Percentiles rank a stretch among this genome's conserved stretches.
Conservation (phyloP, 2,329 filamentous ascomycete genomes). For the Tolypocladium amazonense region DNA sequence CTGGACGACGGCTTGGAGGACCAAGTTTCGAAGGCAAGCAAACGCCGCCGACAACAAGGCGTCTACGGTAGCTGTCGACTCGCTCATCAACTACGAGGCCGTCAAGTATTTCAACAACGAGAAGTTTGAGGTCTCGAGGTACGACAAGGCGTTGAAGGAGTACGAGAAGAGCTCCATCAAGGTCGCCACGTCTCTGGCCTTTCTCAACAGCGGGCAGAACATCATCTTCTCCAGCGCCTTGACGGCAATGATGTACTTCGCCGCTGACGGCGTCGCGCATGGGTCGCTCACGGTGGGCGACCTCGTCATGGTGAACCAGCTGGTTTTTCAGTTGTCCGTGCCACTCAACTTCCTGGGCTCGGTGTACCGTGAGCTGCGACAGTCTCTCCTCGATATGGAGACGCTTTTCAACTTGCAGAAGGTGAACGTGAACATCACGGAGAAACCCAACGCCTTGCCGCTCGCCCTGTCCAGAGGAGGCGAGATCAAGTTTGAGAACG, state of each 20-base stretch:
- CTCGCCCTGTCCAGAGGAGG: slow-evolving; percentile 67
- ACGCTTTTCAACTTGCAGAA: slow-evolving; percentile 96
- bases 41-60: slow-evolving; percentile 95
- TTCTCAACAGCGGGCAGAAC: slow-evolving; percentile 92
- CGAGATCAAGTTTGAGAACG: slow-evolving; percentile 89
- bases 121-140: slow-evolving; percentile 81
- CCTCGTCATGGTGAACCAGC: slow-evolving; percentile 96
- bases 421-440: slow-evolving; percentile 80
- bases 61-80: slow-evolving; percentile 91
- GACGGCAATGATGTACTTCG: slow-evolving; percentile 97
- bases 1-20: slow-evolving; percentile 90
- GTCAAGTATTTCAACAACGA: slow-evolving; percentile 99
- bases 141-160: slow-evolving; percentile 73
- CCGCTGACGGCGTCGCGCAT: slow-evolving; percentile 74
- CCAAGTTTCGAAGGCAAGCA: slow-evolving; percentile 87
- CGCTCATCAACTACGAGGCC: slow-evolving; percentile 95
- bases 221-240: slow-evolving; percentile 92
- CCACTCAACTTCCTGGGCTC: slow-evolving; percentile 97
- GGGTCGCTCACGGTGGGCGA: slow-evolving; percentile 85
- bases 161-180: slow-evolving; percentile 97
- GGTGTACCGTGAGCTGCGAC: slow-evolving; percentile 89
- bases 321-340: slow-evolving; percentile 95
- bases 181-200: slow-evolving; percentile 83
- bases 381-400: slow-evolving; percentile 96
- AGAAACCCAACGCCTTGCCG: slow-evolving; percentile 62